Evolutionary conservation across 1,284 basidiomycete genomes (phyloP).

Genomic region (Ustilago lituana): DNA sequence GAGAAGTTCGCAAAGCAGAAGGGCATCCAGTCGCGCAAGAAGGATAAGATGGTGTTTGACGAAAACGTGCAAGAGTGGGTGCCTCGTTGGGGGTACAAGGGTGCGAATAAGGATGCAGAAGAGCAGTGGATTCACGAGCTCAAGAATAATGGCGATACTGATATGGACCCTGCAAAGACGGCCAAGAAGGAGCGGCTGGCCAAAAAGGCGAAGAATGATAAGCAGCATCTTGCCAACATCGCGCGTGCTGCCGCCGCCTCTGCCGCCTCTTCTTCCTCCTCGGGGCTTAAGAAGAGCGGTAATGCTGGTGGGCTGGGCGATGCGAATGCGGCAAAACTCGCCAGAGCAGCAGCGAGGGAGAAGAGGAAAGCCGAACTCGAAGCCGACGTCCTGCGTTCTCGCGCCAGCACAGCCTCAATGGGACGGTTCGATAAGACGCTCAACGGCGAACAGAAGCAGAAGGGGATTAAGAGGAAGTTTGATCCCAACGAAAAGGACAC

Average conservation of each 20-base stretch:
- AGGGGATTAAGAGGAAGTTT: constrained; percentile 91
- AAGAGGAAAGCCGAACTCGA: constrained; percentile 80
- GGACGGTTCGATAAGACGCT: constrained; percentile 85
- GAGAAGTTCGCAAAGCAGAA: constrained; percentile 92
- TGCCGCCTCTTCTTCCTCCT: constrained; percentile 3
- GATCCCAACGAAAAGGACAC: constrained; percentile 79
- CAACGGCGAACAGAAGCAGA: constrained; percentile 82
- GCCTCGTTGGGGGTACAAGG: constrained; percentile 82
- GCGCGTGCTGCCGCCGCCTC: constrained; percentile 69
- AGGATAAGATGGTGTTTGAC: constrained; percentile 89
- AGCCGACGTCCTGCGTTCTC: constrained; percentile 79
- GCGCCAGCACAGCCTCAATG: constrained; percentile 88
- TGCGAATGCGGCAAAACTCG: constrained; percentile 50
- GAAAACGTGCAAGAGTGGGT: constrained; percentile 95
- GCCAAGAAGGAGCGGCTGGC: constrained; percentile 82
- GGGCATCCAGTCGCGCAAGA: constrained; percentile 80
- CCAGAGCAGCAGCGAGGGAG: constrained; percentile 67
- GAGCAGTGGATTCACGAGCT: constrained; percentile 93
- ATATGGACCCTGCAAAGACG: constrained; percentile 80
- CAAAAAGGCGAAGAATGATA: constrained; percentile 84
- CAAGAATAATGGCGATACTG: constrained; percentile 77
- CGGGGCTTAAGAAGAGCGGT: not conserved
- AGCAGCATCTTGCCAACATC: constrained; percentile 81
- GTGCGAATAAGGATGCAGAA: constrained; percentile 86
- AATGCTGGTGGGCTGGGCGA: constrained; percentile 26